Evolutionary conservation across 2,329 filamentous ascomycete species (phyloP).

Genomic region (Phialophora expanda): DNA sequence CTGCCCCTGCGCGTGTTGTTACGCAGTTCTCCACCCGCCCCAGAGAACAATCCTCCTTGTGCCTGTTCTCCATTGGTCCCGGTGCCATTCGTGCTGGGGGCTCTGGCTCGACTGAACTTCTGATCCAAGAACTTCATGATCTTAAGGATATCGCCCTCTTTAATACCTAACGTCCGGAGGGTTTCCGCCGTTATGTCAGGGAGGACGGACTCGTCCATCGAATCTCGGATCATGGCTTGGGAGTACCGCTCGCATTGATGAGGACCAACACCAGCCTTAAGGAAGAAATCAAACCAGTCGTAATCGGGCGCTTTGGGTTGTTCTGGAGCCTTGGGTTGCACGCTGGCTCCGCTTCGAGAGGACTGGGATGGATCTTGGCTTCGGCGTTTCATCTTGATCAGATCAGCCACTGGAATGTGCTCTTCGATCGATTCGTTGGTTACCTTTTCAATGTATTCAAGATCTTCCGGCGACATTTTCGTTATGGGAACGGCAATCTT

Average conservation of each 20-base stretch:
- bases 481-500: slow-evolving; percentile 95
- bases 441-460: slow-evolving; percentile 88
- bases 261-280: slow-evolving; percentile 87
- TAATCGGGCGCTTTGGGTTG: slow-evolving; percentile 66
- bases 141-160: slow-evolving; percentile 94
- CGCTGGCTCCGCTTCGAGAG: slow-evolving; percentile 47
- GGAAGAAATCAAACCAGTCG: slow-evolving; percentile 99
- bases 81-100: slow-evolving; percentile 60
- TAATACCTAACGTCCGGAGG: slow-evolving; percentile 85
- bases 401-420: slow-evolving; percentile 85
- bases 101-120: slow-evolving; percentile 71
- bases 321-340: slow-evolving; percentile 38
- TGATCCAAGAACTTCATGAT: slow-evolving; percentile 87
- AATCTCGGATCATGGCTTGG: slow-evolving; percentile 84
- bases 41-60: slow-evolving; percentile 79
- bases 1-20: slow-evolving; percentile 95
- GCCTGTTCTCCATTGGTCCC: slow-evolving; percentile 58
- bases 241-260: slow-evolving; percentile 94
- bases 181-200: slow-evolving; percentile 85
- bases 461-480: slow-evolving; percentile 94
- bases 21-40: slow-evolving; percentile 83
- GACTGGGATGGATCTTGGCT: slow-evolving; percentile 47
- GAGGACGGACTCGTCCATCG: slow-evolving; percentile 92
- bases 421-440: slow-evolving; percentile 90
- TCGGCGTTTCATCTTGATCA: slow-evolving; percentile 62